Evolutionary conservation across 805 yeast species (phyloP).

Genomic region (Metschnikowia lunata): DNA sequence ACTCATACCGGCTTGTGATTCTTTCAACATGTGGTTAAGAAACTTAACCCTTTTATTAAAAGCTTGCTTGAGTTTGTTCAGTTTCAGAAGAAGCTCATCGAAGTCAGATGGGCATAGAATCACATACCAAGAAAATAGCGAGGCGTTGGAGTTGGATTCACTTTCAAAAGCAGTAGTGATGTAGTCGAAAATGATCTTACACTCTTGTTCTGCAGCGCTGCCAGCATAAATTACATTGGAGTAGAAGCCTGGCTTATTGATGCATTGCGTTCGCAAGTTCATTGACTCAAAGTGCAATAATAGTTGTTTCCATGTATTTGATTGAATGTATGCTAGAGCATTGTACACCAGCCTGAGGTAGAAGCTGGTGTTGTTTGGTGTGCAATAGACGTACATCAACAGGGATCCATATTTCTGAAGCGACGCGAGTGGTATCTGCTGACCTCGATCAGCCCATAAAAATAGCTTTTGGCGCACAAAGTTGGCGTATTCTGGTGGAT

Average conservation of each 20-base stretch:
- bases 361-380: conserved; percentile 20
- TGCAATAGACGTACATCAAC: conserved; percentile 30
- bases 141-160: conserved; percentile 16
- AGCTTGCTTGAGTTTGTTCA: conserved; percentile 28
- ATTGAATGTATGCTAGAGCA: conserved; percentile 26
- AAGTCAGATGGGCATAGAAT: conserved; percentile 34
- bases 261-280: conserved; percentile 33
- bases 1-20: conserved; percentile 23
- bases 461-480: conserved; percentile 26
- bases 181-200: conserved; percentile 31
- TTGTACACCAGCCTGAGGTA: conserved; percentile 22
- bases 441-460: conserved; percentile 21
- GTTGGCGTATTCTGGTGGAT: conserved; percentile 29
- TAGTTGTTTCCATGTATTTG: conserved; percentile 35
- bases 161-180: conserved; percentile 30
- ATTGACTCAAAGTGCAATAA: conserved; percentile 29
- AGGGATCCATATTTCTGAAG: conserved; percentile 34
- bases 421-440: conserved; percentile 23
- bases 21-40: conserved; percentile 25
- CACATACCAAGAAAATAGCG: conserved; percentile 30
- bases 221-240: conserved; percentile 19
- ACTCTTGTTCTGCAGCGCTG: conserved; percentile 21
- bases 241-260: conserved; percentile 36
- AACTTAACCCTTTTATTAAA: conserved; percentile 37
- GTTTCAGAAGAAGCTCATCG: conserved; percentile 24